Conservation (phyloP, 164 flowering plant genomes). For the Macadamia integrifolia region DNA sequence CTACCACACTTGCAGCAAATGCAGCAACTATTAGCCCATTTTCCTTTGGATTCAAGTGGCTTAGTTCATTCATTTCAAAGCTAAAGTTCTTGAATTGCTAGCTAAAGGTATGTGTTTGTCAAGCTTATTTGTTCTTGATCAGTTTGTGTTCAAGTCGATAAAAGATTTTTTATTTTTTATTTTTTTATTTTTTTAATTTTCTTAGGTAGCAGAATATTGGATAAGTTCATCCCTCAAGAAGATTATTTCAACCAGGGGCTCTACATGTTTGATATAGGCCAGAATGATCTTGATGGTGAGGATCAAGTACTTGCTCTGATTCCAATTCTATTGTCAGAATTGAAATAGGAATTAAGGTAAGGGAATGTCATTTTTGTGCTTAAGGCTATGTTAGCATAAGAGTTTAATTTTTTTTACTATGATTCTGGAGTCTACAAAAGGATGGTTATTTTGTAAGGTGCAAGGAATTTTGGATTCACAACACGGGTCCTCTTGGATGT, state of each 20-base stretch:
- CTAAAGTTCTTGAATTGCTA: constrained; percentile 54
- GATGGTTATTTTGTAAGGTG: constrained; percentile 32
- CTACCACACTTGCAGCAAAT: constrained; percentile 70
- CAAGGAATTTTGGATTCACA: constrained; percentile 90
- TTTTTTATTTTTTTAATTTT: background rate
- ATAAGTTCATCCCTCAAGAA: constrained; percentile 55
- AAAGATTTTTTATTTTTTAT: too few species aligned
- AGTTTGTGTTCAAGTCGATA: too few species aligned
- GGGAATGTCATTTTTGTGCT: background rate
- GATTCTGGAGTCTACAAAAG: too few species aligned
- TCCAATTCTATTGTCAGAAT: constrained; percentile 59
- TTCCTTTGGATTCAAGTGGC: constrained; percentile 75
- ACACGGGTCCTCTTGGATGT: constrained; percentile 94
- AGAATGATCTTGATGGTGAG: constrained; percentile 90
- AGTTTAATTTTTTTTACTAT: too few species aligned
- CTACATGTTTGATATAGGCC: constrained; percentile 93
- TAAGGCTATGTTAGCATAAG: background rate
- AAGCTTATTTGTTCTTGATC: background rate
- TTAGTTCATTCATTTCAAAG: constrained; percentile 75
- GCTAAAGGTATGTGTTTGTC: constrained; percentile 32
- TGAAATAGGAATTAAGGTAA: constrained; percentile 70
- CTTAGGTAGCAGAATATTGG: constrained; percentile 44
- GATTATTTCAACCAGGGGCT: constrained; percentile 60
- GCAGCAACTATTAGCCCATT: constrained; percentile 76
- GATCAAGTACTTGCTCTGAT: constrained; percentile 84